Evolutionary conservation across 768 basidiomycete species (phyloP).

Genomic region (Cystobasidium onofrii): DNA sequence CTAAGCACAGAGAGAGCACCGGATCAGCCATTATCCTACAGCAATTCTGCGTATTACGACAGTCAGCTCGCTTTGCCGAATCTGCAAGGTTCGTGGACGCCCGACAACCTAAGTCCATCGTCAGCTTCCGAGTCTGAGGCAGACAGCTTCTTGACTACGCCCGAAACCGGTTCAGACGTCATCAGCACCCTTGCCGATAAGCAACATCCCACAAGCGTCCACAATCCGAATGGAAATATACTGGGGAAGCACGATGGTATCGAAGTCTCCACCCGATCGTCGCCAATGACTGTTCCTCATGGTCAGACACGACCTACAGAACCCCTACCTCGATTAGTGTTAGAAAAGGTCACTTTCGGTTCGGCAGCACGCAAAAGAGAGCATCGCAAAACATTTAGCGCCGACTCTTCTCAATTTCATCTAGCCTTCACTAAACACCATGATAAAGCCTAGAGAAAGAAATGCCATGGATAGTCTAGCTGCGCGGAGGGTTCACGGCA

Average conservation of each 20-base stretch:
- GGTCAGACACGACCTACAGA: background rate
- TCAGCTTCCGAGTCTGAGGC: constrained; percentile 14
- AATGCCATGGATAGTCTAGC: no score
- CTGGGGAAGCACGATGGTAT: no score
- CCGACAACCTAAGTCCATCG: constrained; percentile 24
- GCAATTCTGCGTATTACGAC: constrained; percentile 26
- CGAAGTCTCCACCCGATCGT: background rate
- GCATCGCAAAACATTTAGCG: constrained; percentile 7
- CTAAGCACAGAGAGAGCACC: constrained; percentile 33
- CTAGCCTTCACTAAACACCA: background rate
- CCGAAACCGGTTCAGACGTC: background rate
- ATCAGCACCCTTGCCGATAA: background rate
- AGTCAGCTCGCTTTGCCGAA: constrained; percentile 10
- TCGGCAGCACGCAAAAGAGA: background rate
- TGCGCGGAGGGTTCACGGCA: no score
- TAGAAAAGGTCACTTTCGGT: background rate
- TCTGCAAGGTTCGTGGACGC: background rate
- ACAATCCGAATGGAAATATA: no score
- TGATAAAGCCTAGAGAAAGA: background rate
- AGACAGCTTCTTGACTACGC: background rate
- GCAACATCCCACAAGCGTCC: no score
- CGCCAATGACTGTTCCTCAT: constrained; percentile 19
- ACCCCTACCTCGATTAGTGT: background rate
- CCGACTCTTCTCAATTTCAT: background rate
- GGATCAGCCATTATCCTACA: background rate